Evolutionary conservation across 73 alveolate species (phyloP).

Genomic region (Tetrahymena elliotti): DNA sequence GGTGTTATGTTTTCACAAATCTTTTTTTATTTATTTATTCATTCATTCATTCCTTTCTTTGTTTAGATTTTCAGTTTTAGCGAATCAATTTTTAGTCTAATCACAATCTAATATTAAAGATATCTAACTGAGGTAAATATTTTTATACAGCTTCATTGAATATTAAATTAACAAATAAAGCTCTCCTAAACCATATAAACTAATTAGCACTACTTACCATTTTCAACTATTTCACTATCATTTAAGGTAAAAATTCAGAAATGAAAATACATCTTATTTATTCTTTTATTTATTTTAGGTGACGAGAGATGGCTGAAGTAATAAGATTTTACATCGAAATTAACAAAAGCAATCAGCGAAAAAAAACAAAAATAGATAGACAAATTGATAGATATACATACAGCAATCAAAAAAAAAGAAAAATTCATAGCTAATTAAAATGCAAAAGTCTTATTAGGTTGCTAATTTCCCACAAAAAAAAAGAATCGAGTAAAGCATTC

Average conservation of each 20-base stretch:
- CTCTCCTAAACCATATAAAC: background rate
- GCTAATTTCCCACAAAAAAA: background rate
- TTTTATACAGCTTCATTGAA: background rate
- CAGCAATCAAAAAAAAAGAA: background rate
- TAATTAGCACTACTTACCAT: background rate
- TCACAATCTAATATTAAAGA: background rate
- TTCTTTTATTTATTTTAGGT: background rate
- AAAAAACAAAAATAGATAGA: background rate
- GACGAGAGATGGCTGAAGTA: background rate
- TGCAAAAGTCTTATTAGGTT: too few species aligned
- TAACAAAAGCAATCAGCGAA: background rate
- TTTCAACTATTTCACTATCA: background rate
- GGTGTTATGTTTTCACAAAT: background rate
- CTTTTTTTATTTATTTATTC: background rate
- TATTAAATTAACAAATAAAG: background rate
- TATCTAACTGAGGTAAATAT: background rate
- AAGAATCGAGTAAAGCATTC: background rate
- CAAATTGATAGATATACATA: too few species aligned
- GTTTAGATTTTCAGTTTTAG: background rate
- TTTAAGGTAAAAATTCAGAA: too few species aligned
- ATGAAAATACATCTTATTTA: background rate
- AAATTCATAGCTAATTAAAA: background rate
- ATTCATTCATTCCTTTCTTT: background rate
- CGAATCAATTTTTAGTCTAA: background rate
- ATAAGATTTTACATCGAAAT: background rate